Percentiles rank a stretch among this genome's conserved stretches.
These are phyloP conservation scores for Pseudofabraea citricarpa DNA, from an alignment of 2,329 filamentous ascomycete species.

Conservation along the genomic window DNA sequence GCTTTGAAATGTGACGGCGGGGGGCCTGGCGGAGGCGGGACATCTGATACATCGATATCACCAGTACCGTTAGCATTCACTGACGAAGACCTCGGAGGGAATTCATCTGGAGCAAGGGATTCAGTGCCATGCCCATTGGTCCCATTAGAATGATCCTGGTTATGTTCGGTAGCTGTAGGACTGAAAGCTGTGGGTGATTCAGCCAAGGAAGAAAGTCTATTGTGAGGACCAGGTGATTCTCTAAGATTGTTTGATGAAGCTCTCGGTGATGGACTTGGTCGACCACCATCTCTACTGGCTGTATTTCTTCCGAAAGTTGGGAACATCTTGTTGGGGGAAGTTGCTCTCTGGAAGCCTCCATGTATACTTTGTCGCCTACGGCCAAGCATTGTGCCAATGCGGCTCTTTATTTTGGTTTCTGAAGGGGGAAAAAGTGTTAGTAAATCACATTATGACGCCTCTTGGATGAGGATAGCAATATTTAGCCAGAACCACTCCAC, in stretches of 20 bases:
- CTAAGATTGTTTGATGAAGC: conserved; percentile 55
- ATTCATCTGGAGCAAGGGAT: conserved; percentile 26
- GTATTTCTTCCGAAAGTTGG: conserved; percentile 53
- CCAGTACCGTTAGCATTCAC: conserved; percentile 44
- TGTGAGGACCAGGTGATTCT: conserved; percentile 37
- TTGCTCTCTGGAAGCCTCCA: conserved; percentile 48
- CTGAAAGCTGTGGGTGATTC: conserved; percentile 44
- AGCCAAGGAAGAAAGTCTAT: conserved; percentile 50
- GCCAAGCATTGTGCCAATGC: conserved; percentile 66
- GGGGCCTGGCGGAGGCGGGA: conserved; percentile 46
- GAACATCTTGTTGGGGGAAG: conserved; percentile 51
- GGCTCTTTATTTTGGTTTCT: conserved; percentile 55
- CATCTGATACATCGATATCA: conserved; percentile 42
- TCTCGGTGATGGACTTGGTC: conserved; percentile 43
- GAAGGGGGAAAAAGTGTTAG: conserved; percentile 21
- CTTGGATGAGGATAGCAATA: conserved; percentile 13
- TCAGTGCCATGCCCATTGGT: conserved; percentile 20
- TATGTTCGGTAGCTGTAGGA: conserved; percentile 6
- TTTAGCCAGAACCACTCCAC: background rate
- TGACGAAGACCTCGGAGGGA: conserved; percentile 27
- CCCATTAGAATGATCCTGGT: conserved; percentile 18
- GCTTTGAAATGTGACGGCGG: conserved; percentile 30
- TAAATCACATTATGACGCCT: conserved; percentile 14
- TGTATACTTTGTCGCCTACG: conserved; percentile 63
- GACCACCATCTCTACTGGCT: conserved; percentile 55